Base-by-base conservation (phyloP, 2,329 filamentous ascomycete species). In the Biscogniauxia marginata region DNA sequence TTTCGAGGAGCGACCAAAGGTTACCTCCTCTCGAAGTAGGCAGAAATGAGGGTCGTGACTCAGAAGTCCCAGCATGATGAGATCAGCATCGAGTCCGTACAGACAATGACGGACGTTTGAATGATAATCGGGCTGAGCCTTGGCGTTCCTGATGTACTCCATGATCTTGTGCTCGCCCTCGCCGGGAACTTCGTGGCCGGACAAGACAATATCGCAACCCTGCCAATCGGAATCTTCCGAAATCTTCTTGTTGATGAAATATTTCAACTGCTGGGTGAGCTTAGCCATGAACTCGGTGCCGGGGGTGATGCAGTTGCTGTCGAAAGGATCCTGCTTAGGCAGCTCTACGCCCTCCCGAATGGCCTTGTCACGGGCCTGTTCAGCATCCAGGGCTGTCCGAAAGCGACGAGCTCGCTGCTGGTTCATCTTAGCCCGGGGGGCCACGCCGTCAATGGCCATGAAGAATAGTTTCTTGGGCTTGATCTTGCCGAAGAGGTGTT, bases 151-250 rank as follows among this genome's bases (percentile, higher is more conserved):
- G 74, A 99, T 99, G 75, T 99, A 99, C 75, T 99, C 96, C 95
- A 99, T 99, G 75, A 99, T 96, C 79, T 99, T 99, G 80, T 99
- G 95, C 75, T 99, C 95, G 67, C 95, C 95, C 76, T 99, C 96
- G 67, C 95, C 95, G 6, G 95, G 95, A 22, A 98, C 93, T 74
- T 99, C 96, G 71, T 99, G 96, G 53, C 96, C 95, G 5, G 95
- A 99, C 57, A 99, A 83, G 52, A 99, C 92, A 66, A 99, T 88
- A 71, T 98, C 93, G 63, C 96, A 95, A 58, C 90, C 90, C 76
- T 99, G 95, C 95, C 95, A 99, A 68, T 99, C 95, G 49, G 88
- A 85, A 73, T 99, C 95, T 73, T 99, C 93, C 2, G 92, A 95
- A 9, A 99, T 88, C 76, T 99, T 99, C 77, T 99, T 99, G 79